Base-by-base conservation (phyloP, 345 rosid species). In the Corchorus olitorius region DNA sequence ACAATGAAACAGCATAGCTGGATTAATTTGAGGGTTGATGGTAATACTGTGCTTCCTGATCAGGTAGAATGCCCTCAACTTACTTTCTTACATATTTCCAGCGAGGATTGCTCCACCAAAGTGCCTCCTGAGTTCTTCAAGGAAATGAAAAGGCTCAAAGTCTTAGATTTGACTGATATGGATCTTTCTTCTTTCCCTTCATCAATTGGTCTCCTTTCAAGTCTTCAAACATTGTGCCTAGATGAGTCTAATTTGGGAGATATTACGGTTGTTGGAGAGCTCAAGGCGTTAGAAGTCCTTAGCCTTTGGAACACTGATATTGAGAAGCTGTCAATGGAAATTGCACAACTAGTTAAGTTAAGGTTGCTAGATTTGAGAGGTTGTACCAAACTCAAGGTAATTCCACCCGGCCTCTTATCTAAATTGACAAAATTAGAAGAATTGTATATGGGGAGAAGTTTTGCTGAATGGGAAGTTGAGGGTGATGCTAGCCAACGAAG, bases 401-500 rank as follows among this genome's bases (percentile, higher is more conserved):
- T 27, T 27, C 27, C 27, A 33, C 5, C 70, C 0, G 58, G 43
- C 6, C 67, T 84, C 8, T 33, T 84, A 0, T 46, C 65, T 53
- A 55, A 35, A 3, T 77, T 81, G 56, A 15, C 59, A 8, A 50
- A 8, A 5, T 71, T 82, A 22, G 87, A 84, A 63, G 84, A 81
- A 17, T 5, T 84, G 1, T 65, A 50, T 41, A 49, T 79, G 75
- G 8, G 11, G 0, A 3, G 65, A 5, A 52, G 77, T 37, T 77
- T 48, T 70, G 1, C 0, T 10, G 2, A 68, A 0, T 76, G 84
- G 87, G 78, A 78, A 59, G 20, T 1, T 0, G 27, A 27, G 27
- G 27, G 27, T 1, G 1, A 48, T 6, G 12, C 8, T 1, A 41
- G 2, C 55, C 13, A 50, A 1, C 9, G 2, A 15, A 50, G 1